These are phyloP conservation scores for Psophocarpus tetragonolobus DNA, from an alignment of 306 rosid genomes.

Conservation along the genomic window DNA sequence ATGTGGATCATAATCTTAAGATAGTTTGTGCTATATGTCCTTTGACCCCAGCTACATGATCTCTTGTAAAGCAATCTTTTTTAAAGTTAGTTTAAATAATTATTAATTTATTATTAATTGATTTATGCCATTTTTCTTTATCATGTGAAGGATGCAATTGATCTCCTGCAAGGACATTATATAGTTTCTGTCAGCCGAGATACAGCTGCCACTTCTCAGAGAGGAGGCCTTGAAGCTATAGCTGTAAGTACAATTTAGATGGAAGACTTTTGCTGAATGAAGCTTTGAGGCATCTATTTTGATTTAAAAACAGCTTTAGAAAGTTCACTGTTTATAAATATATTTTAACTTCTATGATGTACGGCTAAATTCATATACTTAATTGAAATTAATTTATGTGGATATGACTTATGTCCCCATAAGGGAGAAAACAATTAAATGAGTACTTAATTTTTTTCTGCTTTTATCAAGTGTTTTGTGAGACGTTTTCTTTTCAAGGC, in stretches of 20 bases:
- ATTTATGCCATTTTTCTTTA: conserved; percentile 21
- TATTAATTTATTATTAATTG: conserved; percentile 10
- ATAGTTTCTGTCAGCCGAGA: conserved; percentile 83
- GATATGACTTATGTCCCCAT: neutral
- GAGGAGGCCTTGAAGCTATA: conserved; percentile 89
- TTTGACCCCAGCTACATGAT: conserved; percentile 19
- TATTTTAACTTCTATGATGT: conserved; percentile 10
- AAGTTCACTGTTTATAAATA: conserved; percentile 17
- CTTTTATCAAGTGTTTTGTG: neutral
- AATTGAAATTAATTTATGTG: conserved; percentile 20
- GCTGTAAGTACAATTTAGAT: conserved; percentile 68
- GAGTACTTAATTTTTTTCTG: neutral
- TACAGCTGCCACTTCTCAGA: conserved; percentile 64
- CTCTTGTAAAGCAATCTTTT: neutral
- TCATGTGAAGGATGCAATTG: conserved; percentile 84
- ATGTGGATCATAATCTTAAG: conserved; percentile 12
- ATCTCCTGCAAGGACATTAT: conserved; percentile 97
- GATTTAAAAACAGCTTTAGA: conserved; percentile 3
- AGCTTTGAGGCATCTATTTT: conserved; percentile 28
- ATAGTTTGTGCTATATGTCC: neutral
- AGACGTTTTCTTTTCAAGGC: neutral
- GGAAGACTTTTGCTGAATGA: conserved; percentile 8
- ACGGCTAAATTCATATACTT: conserved; percentile 15
- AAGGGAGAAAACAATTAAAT: neutral
- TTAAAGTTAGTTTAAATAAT: conserved; percentile 14